Evolutionary conservation across 345 rosid species (phyloP).

Genomic region (Pistacia atlantica): DNA sequence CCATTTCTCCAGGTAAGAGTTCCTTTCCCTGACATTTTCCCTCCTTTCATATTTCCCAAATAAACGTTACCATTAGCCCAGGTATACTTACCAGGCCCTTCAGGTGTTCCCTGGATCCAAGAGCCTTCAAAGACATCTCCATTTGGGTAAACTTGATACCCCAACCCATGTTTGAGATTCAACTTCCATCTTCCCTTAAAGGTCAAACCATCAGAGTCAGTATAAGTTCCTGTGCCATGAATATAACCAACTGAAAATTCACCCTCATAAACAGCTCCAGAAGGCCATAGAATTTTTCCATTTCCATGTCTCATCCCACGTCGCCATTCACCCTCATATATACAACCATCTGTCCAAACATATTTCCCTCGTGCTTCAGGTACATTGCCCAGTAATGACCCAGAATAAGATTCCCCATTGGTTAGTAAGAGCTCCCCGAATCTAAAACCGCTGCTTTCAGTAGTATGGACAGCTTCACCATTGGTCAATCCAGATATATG

Average conservation of each 20-base stretch:
- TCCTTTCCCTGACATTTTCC: constrained; percentile 97
- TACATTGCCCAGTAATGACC: constrained; percentile 71
- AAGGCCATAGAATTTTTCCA: constrained; percentile 77
- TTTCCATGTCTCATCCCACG: constrained; percentile 84
- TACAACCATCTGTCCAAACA: constrained; percentile 74
- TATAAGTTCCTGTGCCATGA: constrained; percentile 75
- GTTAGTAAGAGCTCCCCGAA: constrained; percentile 61
- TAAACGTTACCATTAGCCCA: constrained; percentile 87
- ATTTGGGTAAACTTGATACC: constrained; percentile 73
- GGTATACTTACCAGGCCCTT: constrained; percentile 91
- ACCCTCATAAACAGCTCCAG: constrained; percentile 80
- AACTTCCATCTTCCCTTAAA: constrained; percentile 91
- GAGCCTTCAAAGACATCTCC: constrained; percentile 89
- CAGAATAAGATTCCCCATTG: constrained; percentile 73
- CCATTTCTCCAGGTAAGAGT: constrained; percentile 83
- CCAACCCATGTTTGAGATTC: constrained; percentile 91
- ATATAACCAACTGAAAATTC: constrained; percentile 91
- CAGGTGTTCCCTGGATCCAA: constrained; percentile 87
- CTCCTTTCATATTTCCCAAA: constrained; percentile 87
- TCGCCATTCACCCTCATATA: constrained; percentile 93
- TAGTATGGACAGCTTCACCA: constrained; percentile 52
- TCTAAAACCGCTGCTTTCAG: constrained; percentile 65
- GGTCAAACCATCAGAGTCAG: constrained; percentile 48
- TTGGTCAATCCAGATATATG: constrained; percentile 37
- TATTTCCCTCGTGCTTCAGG: constrained; percentile 90